phyloP scores from a whole-genome alignment of 2,329 filamentous ascomycete genomes.

The Teratosphaeria zuluensis region DNA sequence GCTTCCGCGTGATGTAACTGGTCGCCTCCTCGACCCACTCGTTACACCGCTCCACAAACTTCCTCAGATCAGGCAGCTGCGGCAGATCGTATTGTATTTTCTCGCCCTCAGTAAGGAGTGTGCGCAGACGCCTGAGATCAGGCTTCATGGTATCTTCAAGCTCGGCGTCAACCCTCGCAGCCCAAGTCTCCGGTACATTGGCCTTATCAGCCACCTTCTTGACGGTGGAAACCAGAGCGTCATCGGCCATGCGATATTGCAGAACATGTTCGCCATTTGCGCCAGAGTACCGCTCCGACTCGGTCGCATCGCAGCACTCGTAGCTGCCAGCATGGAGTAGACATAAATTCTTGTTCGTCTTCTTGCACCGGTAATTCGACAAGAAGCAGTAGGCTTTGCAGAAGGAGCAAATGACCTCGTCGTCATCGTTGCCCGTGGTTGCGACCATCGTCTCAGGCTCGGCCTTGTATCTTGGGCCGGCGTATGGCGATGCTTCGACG shows the following conservation, averaged over 20 bases:
- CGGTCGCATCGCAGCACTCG: slow-evolving; percentile 65
- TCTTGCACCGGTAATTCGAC: slow-evolving; percentile 78
- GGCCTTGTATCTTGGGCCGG: slow-evolving; percentile 31
- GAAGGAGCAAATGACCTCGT: slow-evolving; percentile 82
- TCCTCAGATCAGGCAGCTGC: slow-evolving; percentile 69
- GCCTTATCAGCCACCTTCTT: slow-evolving; percentile 81
- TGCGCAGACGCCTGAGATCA: slow-evolving; percentile 74
- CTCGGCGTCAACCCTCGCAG: slow-evolving; percentile 75
- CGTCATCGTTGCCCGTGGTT: slow-evolving; percentile 60
- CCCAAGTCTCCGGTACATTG: slow-evolving; percentile 75
- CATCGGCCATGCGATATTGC: slow-evolving; percentile 66
- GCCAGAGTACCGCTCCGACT: slow-evolving; percentile 55
- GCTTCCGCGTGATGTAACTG: slow-evolving; percentile 92
- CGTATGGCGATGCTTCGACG: slow-evolving; percentile 20
- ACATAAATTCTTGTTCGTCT: slow-evolving; percentile 72
- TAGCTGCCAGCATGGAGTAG: slow-evolving; percentile 69
- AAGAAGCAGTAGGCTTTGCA: slow-evolving; percentile 91
- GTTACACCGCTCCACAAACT: slow-evolving; percentile 92
- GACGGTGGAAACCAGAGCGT: slow-evolving; percentile 55
- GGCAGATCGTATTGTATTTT: slow-evolving; percentile 85
- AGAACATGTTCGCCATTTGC: slow-evolving; percentile 55
- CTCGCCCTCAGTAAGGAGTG: slow-evolving; percentile 83
- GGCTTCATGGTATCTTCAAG: slow-evolving; percentile 77
- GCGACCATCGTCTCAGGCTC: slow-evolving; percentile 53
- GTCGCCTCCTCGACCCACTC: slow-evolving; percentile 97